Percentiles rank a stretch among this genome's conserved stretches.
Evolutionary conservation across 169 alveolate genomes (phyloP).

Genomic region (Hepatocystis sp.): DNA sequence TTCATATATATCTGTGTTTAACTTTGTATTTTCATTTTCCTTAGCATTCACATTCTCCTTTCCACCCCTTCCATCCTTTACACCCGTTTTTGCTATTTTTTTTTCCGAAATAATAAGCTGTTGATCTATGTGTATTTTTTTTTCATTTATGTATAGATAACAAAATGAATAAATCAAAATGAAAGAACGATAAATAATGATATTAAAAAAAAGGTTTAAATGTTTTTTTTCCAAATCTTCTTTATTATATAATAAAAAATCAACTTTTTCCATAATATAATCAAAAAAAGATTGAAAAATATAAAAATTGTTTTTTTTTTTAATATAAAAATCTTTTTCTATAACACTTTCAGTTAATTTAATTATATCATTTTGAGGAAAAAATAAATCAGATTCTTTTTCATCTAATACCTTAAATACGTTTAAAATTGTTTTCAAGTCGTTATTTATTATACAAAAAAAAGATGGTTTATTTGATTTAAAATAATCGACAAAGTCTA

Average conservation of each 20-base stretch:
- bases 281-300: constrained; percentile 43
- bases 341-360: constrained; percentile 26
- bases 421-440: constrained; percentile 32
- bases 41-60: neutral
- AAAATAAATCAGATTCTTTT: constrained; percentile 18
- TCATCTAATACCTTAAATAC: constrained; percentile 14
- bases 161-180: constrained; percentile 47
- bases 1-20: too few relatives aligned
- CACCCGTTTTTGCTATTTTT: too few relatives aligned
- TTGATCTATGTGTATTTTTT: constrained; percentile 2
- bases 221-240: constrained; percentile 73
- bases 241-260: constrained; percentile 54
- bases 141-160: constrained; percentile 27
- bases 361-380: constrained; percentile 63
- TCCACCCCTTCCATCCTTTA: neutral
- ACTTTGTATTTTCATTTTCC: too few relatives aligned
- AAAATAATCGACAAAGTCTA: constrained; percentile 38
- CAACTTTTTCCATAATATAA: constrained; percentile 55
- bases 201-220: constrained; percentile 49
- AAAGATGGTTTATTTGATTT: constrained; percentile 11
- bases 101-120: neutral
- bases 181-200: constrained; percentile 48
- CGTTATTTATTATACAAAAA: constrained; percentile 25
- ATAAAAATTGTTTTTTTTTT: constrained; percentile 45
- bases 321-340: constrained; percentile 18